Conservation (phyloP, 768 basidiomycete species). For the Pulveroboletus sp. region DNA sequence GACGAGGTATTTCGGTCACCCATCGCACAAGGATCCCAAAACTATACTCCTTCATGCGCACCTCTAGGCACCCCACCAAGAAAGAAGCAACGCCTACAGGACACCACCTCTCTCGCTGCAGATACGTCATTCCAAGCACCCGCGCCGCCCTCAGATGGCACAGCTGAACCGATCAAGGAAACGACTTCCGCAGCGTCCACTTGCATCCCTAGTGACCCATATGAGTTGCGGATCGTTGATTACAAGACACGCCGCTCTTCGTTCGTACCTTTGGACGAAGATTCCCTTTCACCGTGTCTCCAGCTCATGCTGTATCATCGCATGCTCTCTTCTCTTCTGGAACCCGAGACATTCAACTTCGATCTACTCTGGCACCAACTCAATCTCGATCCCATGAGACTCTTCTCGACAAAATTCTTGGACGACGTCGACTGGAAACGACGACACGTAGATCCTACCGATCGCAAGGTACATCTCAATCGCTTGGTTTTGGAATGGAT, state of each 20-base stretch:
- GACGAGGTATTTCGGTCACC: constrained; percentile 43
- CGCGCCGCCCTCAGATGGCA: not conserved
- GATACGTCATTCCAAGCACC: not conserved
- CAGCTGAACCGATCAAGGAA: no score
- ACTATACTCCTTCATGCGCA: constrained; percentile 9
- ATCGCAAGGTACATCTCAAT: constrained; percentile 25
- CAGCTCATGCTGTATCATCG: constrained; percentile 79
- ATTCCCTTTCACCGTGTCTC: constrained; percentile 53
- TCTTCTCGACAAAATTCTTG: constrained; percentile 51
- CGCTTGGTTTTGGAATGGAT: constrained; percentile 33
- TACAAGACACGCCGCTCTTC: constrained; percentile 60
- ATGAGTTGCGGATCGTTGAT: constrained; percentile 50
- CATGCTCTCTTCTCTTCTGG: constrained; percentile 51
- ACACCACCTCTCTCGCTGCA: not conserved
- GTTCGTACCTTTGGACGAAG: constrained; percentile 52
- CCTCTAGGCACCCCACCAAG: constrained; percentile 21
- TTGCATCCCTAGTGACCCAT: not conserved
- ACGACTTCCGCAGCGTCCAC: not conserved
- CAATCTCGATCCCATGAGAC: constrained; percentile 36
- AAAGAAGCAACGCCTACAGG: constrained; percentile 25
- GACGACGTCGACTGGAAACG: constrained; percentile 19
- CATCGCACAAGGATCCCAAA: not conserved
- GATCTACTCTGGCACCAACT: constrained; percentile 46
- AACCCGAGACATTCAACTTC: constrained; percentile 47
- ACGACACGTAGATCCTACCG: constrained; percentile 15